Evolutionary conservation across 192 early-diverging fungal genomes (phyloP), one percentile per base, ranked within the genome.

Genomic region (Entomortierella beljakovae): DNA sequence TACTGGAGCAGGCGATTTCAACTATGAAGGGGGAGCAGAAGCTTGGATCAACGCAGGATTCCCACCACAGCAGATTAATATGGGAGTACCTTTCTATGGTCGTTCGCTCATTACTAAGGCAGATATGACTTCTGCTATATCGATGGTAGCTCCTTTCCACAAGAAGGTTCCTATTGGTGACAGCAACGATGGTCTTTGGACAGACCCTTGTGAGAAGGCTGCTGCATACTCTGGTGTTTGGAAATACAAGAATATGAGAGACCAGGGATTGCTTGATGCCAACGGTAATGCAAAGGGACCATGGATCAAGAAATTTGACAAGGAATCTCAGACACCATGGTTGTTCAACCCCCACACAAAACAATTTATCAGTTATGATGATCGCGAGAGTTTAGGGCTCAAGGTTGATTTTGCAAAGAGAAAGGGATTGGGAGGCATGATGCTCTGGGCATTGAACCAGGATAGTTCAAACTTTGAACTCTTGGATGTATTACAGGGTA

Each of bases 301-400:
- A 4, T 95, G 91, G 92, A 59, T 88, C 0, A 83, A 89, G 23
- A 81, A 87, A 58, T 92, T 88, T 85, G 92, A 94, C 46, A 29
- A 75, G 3, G 80, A 74, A 10, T 87, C 87, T 1, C 71, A 86
- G 28, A 92, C 92, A 0, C 93, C 94, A 13, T 94, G 91, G 91
- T 43, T 95, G 37, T 93, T 87, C 77, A 92, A 92, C 57, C 72
- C 81, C 2, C 63, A 65, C 0, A 90, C 83, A 5, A 85, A 61
- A 28, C 71, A 81, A 34, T 92, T 90, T 71, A 86, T 94, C 50
- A 91, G 91, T 0, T 94, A 93, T 69, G 91, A 93, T 68, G 90
- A 92, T 54, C 83, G 84, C 38, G 53, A 81, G 18, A 90, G 89
- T 11, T 58, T 94, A 43, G 72, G 57, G 38, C 57, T 80, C 37